Base-by-base conservation (phyloP, 163 green algal species). In the Chloroidium sp. region DNA sequence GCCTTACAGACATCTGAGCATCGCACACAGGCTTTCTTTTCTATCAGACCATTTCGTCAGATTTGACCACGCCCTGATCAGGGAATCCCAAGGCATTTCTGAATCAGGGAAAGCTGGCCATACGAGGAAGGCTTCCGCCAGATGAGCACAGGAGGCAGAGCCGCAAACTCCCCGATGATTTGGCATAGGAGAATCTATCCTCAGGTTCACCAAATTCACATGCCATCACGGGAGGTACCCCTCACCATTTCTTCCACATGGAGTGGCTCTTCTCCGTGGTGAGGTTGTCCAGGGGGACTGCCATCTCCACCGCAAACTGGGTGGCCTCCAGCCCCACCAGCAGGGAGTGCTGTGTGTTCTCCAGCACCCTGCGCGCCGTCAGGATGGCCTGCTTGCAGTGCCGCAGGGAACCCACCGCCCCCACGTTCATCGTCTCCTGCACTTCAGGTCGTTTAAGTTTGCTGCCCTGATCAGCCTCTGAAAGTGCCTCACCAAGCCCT, bases 221-320 rank as follows among this genome's bases (percentile, higher is more conserved):
- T 36, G 36, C 36, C 36, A 36, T 36, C 36, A 36, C 36, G 36
- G 36, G 36, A 36, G 36, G 36, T 36, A 36, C 36, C 36, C 36
- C 36, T 36, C 36, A 86, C 88, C 92, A 95, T 1, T 82, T 8
- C 4, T 77, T 58, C 76, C 82, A 88, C 76, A 86, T 64, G 1
- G 69, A 69, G 61, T 61, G 62, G 74, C 80, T 89, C 8, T 80
- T 76, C 2, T 80, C 59, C 0, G 91, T 95, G 59, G 76, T 84
- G 69, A 95, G 86, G 84, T 90, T 86, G 59, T 79, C 75, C 8
- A 76, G 59, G 60, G 61, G 59, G 59, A 92, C 61, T 1, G 91
- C 92, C 89, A 95, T 94, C 0, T 84, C 79, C 57, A 80, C 14
- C 0, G 92, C 92, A 91, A 95, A 96, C 0, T 84, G 77, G 0